phyloP scores from a whole-genome alignment of 495 filamentous ascomycete genomes.

The Hypoxylon fuscum region DNA sequence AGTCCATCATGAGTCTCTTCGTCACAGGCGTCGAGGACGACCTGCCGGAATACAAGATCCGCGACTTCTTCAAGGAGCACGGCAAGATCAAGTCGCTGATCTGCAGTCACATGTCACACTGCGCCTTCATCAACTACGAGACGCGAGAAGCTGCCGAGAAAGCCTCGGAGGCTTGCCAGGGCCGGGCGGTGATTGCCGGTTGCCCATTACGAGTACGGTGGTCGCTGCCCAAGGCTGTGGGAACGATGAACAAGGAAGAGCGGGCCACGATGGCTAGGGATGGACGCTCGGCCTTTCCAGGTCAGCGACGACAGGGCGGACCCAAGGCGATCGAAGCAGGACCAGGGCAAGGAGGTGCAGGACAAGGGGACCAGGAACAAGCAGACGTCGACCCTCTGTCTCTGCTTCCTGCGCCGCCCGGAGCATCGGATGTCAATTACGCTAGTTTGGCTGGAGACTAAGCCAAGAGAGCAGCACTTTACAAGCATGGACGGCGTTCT shows the following conservation, averaged over 20 bases:
- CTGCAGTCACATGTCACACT: slow-evolving; percentile 96
- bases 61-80: slow-evolving; percentile 87
- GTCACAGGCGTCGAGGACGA: slow-evolving; percentile 97
- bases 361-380: slow-evolving; percentile 46
- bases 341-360: slow-evolving; percentile 29
- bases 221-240: slow-evolving; percentile 90
- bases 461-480: slow-evolving; percentile 2
- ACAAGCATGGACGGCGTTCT: slow-evolving; percentile 49
- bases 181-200: slow-evolving; percentile 82
- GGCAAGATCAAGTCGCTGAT: slow-evolving; percentile 88
- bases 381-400: slow-evolving; percentile 60
- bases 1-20: slow-evolving; percentile 88
- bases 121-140: slow-evolving; percentile 93
- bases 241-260: slow-evolving; percentile 86
- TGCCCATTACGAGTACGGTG: slow-evolving; percentile 90
- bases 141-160: slow-evolving; percentile 83
- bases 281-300: slow-evolving; percentile 65
- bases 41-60: slow-evolving; percentile 87
- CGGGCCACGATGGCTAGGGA: slow-evolving; percentile 78
- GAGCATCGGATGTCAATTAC: slow-evolving; percentile 81
- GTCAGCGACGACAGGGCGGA: slow-evolving; percentile 42
- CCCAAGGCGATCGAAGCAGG: slow-evolving; percentile 46
- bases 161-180: slow-evolving; percentile 85
- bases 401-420: slow-evolving; percentile 81
- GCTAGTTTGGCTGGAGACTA: slow-evolving; percentile 85